Evolutionary conservation across 164 flowering plant species (phyloP).

Genomic region (Kalanchoe fedtschenkoi): DNA sequence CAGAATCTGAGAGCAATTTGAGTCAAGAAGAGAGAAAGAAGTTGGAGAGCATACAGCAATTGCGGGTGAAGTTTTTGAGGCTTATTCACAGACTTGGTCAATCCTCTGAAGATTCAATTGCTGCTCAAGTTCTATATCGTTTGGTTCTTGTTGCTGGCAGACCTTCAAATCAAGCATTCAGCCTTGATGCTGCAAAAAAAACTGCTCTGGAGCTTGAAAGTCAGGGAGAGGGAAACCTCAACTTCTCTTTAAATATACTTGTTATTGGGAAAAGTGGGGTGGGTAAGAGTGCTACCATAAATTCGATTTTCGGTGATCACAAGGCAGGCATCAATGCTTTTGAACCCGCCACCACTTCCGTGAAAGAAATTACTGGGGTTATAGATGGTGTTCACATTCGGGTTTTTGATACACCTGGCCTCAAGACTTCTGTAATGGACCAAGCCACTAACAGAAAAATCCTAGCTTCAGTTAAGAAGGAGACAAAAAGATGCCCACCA

Average conservation of each 20-base stretch:
- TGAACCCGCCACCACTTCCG: conserved; percentile 52
- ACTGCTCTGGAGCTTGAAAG: conserved; percentile 58
- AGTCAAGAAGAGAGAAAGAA: conserved; percentile 71
- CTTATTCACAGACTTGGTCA: conserved; percentile 72
- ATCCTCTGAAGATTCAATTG: conserved; percentile 67
- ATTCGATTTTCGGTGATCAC: conserved; percentile 78
- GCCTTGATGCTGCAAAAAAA: conserved; percentile 61
- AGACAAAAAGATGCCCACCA: conserved; percentile 60
- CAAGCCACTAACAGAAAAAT: conserved; percentile 50
- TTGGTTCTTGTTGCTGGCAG: conserved; percentile 64
- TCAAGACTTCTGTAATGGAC: conserved; percentile 61
- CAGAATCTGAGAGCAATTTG: conserved; percentile 42
- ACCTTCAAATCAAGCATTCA: conserved; percentile 38
- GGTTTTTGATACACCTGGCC: conserved; percentile 83
- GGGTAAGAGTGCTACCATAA: conserved; percentile 95
- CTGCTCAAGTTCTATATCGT: conserved; percentile 75
- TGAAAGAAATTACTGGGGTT: conserved; percentile 51
- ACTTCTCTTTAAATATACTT: conserved; percentile 66
- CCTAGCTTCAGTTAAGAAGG: conserved; percentile 52
- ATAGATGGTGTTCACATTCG: conserved; percentile 69
- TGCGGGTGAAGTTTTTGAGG: conserved; percentile 80
- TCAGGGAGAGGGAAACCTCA: conserved; percentile 44
- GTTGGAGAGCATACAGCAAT: conserved; percentile 54
- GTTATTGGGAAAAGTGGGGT: conserved; percentile 92
- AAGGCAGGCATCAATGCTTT: conserved; percentile 55